Conservation (phyloP, 108 stramenopile genomes). For the Schizochytrium sp. region DNA sequence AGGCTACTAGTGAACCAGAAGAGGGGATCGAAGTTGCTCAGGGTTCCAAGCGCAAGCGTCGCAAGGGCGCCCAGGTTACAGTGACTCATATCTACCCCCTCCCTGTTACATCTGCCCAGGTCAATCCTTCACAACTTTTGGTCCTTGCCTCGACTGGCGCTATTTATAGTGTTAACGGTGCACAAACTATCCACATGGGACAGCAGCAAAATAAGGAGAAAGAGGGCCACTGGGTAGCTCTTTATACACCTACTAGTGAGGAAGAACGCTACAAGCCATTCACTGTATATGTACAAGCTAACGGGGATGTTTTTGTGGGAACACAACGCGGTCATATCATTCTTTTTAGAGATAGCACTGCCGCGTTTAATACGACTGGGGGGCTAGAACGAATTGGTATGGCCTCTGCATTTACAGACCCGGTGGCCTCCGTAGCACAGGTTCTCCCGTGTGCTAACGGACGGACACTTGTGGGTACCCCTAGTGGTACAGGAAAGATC, state of each 20-base stretch:
- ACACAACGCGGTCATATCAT: background rate
- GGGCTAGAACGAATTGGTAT: background rate
- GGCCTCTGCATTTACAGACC: background rate
- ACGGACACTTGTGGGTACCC: background rate
- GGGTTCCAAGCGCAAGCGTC: slow-evolving; percentile 19
- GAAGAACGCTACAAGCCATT: background rate
- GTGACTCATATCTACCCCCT: background rate
- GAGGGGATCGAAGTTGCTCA: background rate
- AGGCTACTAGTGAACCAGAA: no score
- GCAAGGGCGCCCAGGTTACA: background rate
- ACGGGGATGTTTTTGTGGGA: background rate
- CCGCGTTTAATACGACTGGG: background rate
- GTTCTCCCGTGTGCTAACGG: background rate
- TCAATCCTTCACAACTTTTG: background rate
- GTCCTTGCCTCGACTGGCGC: background rate
- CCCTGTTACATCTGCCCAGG: background rate
- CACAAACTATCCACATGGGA: background rate
- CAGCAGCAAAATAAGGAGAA: background rate
- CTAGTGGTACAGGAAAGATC: background rate
- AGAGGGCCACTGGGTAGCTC: background rate
- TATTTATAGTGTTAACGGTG: background rate
- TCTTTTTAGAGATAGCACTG: background rate
- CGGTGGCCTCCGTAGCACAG: slow-evolving; percentile 21
- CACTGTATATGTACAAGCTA: background rate
- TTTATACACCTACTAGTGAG: background rate